Base-by-base conservation (phyloP, 1,139 yeast species). In the Pichia sp. region DNA sequence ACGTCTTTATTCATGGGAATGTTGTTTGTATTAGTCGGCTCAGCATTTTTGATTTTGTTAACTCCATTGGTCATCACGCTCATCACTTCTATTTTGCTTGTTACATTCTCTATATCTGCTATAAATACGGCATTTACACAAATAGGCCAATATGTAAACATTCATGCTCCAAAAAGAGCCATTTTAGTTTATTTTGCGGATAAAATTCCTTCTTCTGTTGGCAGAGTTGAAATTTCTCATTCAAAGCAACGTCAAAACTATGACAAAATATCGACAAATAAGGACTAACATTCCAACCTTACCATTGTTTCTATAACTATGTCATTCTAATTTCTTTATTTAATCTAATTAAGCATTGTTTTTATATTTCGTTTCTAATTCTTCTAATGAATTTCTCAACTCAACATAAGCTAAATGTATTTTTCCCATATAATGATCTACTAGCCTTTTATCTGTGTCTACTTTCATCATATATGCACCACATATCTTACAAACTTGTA, bases 381-480 rank as follows among this genome's bases (percentile, higher is more conserved):
- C 80, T 25, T 70, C 72, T 48, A 80, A 73, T n/a, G 76, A 78
- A 42, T 71, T 68, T 57, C 95, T 70, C 81, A 90, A 80, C 44
- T 74, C 78, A 3, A 82, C 90, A 62, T 82, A 87, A 0, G 89
- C 92, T 54, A 85, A 63, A 64, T 90, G 97, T 46, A 86, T 77
- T 56, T 87, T 89, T 5, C 98, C 98, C 32, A 82, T 68, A 60
- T 87, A 89, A 64, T 92, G 98, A 58, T 87, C 97, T 0, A 95
- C 96, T 54, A 92, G 69, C 53, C 97, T 73, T 58, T 92, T 71
- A 62, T 90, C 97, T 51, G 85, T 87, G 62, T 92, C 98, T 47
- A 89, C 69, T 49, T 95, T 70, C 4, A 96, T 86, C 45, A 92
- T 69, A 60, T 83, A 87, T 0, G 96, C 96, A 0, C 96, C 97